Base-by-base conservation (phyloP, 768 basidiomycete genomes). In the Hericium alpestre region DNA sequence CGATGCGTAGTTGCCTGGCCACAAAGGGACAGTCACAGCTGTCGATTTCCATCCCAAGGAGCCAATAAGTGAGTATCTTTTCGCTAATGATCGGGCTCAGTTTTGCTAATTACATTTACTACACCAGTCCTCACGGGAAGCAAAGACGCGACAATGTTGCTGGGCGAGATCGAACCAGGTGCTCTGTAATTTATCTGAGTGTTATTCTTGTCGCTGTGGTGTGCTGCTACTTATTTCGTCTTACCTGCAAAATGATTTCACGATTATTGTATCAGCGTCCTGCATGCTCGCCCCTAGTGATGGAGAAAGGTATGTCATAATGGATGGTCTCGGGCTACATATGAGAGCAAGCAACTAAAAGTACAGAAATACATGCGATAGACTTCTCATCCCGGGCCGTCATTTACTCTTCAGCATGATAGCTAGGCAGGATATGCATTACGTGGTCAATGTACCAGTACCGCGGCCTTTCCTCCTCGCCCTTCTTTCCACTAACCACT, bases 41-140 rank as follows among this genome's bases (percentile, higher is more conserved):
- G 91, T 93, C 0, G 96, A 95, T 64, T 96, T 95, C 76, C 93
- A 95, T 69, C 93, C 95, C 9, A 91, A 86, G 65, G 93, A 96
- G 64, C 94, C 93, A 11, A 93, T 96, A 69, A 81, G 93, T 95
- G 70, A 61, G 93, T 76, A 25, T 37, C 10, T 8, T 48, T 7
- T 27, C 59, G 49, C 15, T 11, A 56, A 13, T 15, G 52, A 22
- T 22, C 47, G 1, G 9, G 47, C 41, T 48, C 55, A 22, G 38
- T 18, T 22, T 18, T 22, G 25, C 37, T 61, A n/a, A 63, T 52
- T 3, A 7, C 46, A 10, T 8, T 23, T 20, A 13, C 20, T 58
- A 48, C 32, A 10, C 18, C 64, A 93, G 93, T 97, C 58, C 75
- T 97, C 57, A 95, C 93, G 3, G 87, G 81, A 25, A 93, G 92